Percentiles rank a stretch among this genome's conserved stretches.
Evolutionary conservation across 768 basidiomycete genomes (phyloP).

Genomic region (Rhizopogon vesiculosus): DNA sequence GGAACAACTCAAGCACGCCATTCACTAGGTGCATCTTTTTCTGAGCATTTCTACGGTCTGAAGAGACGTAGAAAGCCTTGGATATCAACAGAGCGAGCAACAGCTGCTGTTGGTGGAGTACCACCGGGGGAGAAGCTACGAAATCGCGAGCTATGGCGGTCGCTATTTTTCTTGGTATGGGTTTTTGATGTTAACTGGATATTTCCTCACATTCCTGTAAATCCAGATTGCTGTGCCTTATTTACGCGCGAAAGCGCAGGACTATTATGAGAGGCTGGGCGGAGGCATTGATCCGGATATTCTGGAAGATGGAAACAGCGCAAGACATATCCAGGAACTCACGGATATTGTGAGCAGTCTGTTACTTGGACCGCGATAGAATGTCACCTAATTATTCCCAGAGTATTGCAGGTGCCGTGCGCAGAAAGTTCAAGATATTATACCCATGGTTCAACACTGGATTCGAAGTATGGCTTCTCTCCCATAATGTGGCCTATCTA

Average conservation of each 20-base stretch:
- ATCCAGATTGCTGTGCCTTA: conserved; percentile 80
- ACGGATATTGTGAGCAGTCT: conserved; percentile 45
- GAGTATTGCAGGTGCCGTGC: conserved; percentile 50
- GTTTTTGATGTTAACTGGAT: not conserved
- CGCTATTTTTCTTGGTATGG: conserved; percentile 76
- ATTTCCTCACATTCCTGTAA: not conserved
- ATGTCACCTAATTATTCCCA: conserved; percentile 19
- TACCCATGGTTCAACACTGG: conserved; percentile 82
- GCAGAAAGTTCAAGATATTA: conserved; percentile 58
- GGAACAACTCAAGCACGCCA: not conserved
- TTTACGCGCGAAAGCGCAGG: conserved; percentile 81
- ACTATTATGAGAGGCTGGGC: conserved; percentile 87
- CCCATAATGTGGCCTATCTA: conserved; percentile 84
- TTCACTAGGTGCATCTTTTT: conserved; percentile 78
- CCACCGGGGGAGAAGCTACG: conserved; percentile 64
- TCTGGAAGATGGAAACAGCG: conserved; percentile 46
- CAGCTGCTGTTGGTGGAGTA: conserved; percentile 61
- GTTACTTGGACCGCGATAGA: not conserved
- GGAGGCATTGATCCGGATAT: conserved; percentile 73
- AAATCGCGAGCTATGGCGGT: conserved; percentile 63
- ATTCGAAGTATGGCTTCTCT: conserved; percentile 79
- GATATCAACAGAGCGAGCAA: conserved; percentile 64
- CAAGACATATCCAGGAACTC: conserved; percentile 39
- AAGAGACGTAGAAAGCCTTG: conserved; percentile 72
- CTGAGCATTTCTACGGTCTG: conserved; percentile 95